Evolutionary conservation across 805 yeast genomes (phyloP).

Genomic region (Starmerella sirachaensis): DNA sequence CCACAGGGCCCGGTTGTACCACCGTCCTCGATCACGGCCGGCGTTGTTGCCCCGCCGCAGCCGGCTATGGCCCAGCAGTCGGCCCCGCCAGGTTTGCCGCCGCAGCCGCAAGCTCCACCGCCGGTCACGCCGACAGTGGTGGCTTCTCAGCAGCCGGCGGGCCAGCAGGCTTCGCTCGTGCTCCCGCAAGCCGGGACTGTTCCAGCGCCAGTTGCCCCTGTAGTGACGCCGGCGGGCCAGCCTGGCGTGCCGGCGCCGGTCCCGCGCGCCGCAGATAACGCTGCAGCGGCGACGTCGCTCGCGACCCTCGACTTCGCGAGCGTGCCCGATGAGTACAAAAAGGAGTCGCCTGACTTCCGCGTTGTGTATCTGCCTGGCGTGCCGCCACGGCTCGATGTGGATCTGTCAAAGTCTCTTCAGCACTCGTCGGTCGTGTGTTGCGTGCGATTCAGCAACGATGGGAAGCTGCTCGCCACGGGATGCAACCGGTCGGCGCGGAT

Average conservation of each 20-base stretch:
- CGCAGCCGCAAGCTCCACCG: no score
- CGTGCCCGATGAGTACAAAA: constrained; percentile 66
- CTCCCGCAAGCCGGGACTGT: background rate
- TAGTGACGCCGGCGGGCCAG: no score
- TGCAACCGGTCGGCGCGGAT: constrained; percentile 94
- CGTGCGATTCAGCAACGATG: constrained; percentile 83
- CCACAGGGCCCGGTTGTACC: background rate
- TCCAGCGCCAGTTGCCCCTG: no score
- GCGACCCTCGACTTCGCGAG: constrained; percentile 64
- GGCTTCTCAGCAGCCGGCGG: no score
- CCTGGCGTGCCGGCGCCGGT: no score
- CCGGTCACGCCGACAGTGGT: no score
- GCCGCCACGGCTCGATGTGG: constrained; percentile 66
- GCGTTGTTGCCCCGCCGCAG: no score
- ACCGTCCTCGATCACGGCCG: no score
- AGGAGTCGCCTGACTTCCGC: constrained; percentile 74
- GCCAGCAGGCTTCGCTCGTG: background rate
- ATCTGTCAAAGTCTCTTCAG: constrained; percentile 76
- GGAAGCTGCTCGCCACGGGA: constrained; percentile 89
- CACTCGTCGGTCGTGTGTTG: constrained; percentile 95
- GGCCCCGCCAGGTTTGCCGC: no score
- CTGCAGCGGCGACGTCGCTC: constrained; percentile 21
- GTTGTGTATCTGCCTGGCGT: constrained; percentile 83
- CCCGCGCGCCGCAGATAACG: constrained; percentile 23
- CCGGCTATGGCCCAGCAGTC: no score